Evolutionary conservation across 768 basidiomycete species (phyloP).

Genomic region (Leccinum variicolor): DNA sequence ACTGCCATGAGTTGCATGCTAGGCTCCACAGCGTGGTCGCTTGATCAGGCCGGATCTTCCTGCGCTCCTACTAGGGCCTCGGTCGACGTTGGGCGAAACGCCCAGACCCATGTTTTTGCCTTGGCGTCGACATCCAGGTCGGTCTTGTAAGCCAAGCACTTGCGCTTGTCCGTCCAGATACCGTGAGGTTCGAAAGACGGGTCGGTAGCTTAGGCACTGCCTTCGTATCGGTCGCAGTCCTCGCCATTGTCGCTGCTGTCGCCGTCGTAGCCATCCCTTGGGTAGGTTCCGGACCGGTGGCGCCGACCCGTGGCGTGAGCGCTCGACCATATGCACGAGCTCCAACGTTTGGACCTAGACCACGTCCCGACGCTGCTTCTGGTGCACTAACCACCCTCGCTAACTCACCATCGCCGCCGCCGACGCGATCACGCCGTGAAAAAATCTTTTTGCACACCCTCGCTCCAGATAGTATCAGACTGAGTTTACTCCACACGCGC

Average conservation of each 20-base stretch:
- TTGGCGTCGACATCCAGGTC: slow-evolving; percentile 5
- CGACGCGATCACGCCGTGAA: slow-evolving; percentile 10
- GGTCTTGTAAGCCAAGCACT: neutral
- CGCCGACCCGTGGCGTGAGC: slow-evolving; percentile 11
- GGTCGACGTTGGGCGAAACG: slow-evolving; percentile 12
- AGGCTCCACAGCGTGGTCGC: neutral
- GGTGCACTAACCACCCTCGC: neutral
- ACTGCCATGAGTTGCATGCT: neutral
- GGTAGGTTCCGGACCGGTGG: slow-evolving; percentile 7
- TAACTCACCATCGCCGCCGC: neutral
- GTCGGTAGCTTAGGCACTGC: neutral
- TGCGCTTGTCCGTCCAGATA: slow-evolving; percentile 2
- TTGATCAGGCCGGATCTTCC: neutral
- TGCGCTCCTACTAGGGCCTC: neutral
- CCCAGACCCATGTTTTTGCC: neutral
- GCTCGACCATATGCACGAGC: neutral
- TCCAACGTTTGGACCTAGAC: neutral
- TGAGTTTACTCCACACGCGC: neutral
- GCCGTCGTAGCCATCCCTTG: neutral
- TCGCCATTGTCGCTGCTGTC: neutral
- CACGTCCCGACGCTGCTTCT: neutral
- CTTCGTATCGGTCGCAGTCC: neutral
- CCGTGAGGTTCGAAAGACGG: neutral
- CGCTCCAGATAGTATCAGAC: slow-evolving; percentile 1
- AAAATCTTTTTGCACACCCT: slow-evolving; percentile 5